A percentile compares a stretch with the other conserved stretches of the same genome.
Conservation (phyloP, 805 yeast genomes). For the Saccharomycopsis vini region DNA sequence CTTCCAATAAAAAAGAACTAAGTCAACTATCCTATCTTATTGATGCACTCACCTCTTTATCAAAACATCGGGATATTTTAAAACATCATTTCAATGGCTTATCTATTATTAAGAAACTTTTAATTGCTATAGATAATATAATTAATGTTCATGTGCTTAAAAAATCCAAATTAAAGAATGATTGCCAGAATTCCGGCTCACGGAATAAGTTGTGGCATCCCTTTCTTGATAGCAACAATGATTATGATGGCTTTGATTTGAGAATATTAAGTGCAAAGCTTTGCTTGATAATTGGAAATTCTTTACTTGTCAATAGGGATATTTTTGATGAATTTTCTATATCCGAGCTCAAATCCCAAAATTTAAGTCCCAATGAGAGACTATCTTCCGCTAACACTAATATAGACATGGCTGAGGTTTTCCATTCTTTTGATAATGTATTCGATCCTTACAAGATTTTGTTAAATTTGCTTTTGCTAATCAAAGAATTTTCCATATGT, state of each 20-base stretch:
- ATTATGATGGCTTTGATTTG: background rate
- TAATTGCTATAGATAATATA: conserved; percentile 1
- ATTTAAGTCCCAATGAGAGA: no score
- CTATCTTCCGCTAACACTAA: no score
- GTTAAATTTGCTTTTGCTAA: background rate
- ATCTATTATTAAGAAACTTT: background rate
- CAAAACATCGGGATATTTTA: background rate
- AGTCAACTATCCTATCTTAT: background rate
- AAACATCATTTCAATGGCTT: background rate
- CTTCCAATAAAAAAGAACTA: background rate
- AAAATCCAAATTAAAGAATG: background rate
- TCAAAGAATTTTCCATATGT: background rate
- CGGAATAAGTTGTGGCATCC: no score
- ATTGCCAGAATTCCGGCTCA: background rate
- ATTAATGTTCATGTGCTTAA: background rate
- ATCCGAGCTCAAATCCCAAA: background rate
- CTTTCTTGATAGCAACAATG: background rate
- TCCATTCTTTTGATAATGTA: background rate
- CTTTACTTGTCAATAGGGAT: background rate
- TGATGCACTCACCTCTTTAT: background rate
- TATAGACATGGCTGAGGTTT: background rate
- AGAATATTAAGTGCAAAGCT: conserved; percentile 1
- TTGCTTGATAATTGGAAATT: conserved; percentile 1
- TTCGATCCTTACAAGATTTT: background rate
- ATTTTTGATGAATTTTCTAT: background rate